Percentiles rank a stretch among this genome's conserved stretches.
Evolutionary conservation across 2,329 filamentous ascomycete genomes (phyloP).

Genomic region (Colletotrichum abscissum): DNA sequence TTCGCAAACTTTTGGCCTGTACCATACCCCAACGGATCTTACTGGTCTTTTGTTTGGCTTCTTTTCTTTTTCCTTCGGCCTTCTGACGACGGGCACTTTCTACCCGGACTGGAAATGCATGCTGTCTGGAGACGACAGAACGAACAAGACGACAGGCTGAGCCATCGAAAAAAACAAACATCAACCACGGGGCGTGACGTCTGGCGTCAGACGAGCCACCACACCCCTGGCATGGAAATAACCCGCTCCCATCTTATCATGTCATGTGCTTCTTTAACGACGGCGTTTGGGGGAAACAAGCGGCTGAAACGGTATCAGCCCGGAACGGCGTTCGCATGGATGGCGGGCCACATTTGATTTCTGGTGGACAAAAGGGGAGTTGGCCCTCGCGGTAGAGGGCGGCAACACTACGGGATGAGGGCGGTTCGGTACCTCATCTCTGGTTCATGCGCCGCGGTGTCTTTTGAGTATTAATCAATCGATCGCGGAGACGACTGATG

Average conservation of each 20-base stretch:
- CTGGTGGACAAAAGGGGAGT: constrained; percentile 28
- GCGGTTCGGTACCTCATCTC: constrained; percentile 32
- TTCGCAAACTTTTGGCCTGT: constrained; percentile 35
- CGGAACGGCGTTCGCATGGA: constrained; percentile 32
- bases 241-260: constrained; percentile 32
- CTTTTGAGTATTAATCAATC: constrained; percentile 36
- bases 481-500: constrained; percentile 36
- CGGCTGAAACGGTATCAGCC: constrained; percentile 34
- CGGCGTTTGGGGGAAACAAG: constrained; percentile 33
- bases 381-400: constrained; percentile 23
- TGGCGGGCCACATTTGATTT: constrained; percentile 33
- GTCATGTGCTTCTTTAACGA: constrained; percentile 30
- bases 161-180: constrained; percentile 17
- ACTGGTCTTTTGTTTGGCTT: constrained; percentile 35
- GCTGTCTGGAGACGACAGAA: constrained; percentile 30
- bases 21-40: constrained; percentile 35
- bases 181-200: constrained; percentile 6
- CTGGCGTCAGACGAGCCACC: constrained; percentile 13
- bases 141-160: constrained; percentile 24
- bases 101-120: constrained; percentile 21
- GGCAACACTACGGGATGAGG: background rate
- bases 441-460: constrained; percentile 33
- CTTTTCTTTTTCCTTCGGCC: constrained; percentile 33
- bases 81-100: constrained; percentile 33
- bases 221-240: constrained; percentile 9